A percentile compares a stretch with the other conserved stretches of the same genome.
Conservation (phyloP, 495 filamentous ascomycete genomes). For the Xylaria acuta region DNA sequence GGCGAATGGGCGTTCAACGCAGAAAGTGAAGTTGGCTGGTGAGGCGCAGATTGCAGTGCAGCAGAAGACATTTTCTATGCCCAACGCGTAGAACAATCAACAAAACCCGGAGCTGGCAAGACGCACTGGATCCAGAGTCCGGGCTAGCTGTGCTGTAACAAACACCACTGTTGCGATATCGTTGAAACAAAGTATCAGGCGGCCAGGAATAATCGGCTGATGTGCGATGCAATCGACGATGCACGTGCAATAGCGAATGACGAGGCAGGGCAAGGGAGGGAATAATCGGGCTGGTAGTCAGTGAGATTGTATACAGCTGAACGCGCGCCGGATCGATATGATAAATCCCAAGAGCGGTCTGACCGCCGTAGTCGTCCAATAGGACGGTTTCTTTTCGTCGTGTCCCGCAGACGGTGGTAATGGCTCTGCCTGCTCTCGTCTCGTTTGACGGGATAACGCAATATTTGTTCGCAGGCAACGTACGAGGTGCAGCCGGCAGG, state of each 20-base stretch:
- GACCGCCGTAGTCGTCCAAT: constrained; percentile 43
- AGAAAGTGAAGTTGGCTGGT: constrained; percentile 56
- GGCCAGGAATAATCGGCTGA: constrained; percentile 1
- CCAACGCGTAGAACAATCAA: constrained; percentile 32
- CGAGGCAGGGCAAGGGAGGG: constrained; percentile 7
- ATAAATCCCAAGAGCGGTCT: constrained; percentile 35
- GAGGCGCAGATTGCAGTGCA: constrained; percentile 61
- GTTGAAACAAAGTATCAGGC: constrained; percentile 13
- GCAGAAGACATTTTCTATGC: constrained; percentile 61
- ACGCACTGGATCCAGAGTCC: constrained; percentile 13
- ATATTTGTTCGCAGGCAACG: constrained; percentile 1
- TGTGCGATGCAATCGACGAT: constrained; percentile 21
- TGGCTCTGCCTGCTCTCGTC: constrained; percentile 17
- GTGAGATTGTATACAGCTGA: constrained; percentile 23
- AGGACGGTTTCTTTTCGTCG: constrained; percentile 20
- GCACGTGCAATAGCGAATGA: constrained; percentile 12
- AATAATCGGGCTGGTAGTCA: constrained; percentile 3
- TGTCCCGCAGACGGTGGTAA: not conserved
- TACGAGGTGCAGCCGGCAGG: not conserved
- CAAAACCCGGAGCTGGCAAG: constrained; percentile 3
- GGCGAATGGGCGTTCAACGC: constrained; percentile 54
- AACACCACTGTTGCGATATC: constrained; percentile 5
- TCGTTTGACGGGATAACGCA: not conserved
- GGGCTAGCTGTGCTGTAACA: not conserved
- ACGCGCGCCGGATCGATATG: constrained; percentile 22